These are phyloP conservation scores for Komagataella phaffii DNA, from an alignment of 805 yeast genomes.

Conservation along the genomic window DNA sequence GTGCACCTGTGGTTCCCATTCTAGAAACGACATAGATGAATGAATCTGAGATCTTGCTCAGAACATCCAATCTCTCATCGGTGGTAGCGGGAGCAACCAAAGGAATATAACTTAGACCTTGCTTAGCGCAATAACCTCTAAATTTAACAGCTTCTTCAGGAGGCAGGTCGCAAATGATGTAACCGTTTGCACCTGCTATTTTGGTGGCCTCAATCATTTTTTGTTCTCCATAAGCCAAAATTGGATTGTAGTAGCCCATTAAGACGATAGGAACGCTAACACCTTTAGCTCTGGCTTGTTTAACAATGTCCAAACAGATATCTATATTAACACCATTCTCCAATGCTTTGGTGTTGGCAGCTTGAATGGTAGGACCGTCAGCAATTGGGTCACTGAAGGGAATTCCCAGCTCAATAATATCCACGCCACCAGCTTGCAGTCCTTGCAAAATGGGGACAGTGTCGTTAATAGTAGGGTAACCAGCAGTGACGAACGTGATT, in stretches of 20 bases:
- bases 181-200: slow-evolving; percentile 89
- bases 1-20: slow-evolving; percentile 97
- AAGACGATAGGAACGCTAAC: slow-evolving; percentile 79
- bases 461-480: slow-evolving; percentile 78
- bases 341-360: slow-evolving; percentile 72
- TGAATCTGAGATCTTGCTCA: slow-evolving; percentile 84
- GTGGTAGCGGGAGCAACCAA: slow-evolving; percentile 95
- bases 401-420: slow-evolving; percentile 85
- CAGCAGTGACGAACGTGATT: slow-evolving; percentile 89
- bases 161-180: slow-evolving; percentile 88
- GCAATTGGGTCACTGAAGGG: slow-evolving; percentile 99
- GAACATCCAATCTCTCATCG: slow-evolving; percentile 67
- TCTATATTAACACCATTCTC: slow-evolving; percentile 68
- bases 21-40: slow-evolving; percentile 93
- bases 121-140: slow-evolving; percentile 53
- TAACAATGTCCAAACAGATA: slow-evolving; percentile 57
- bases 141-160: slow-evolving; percentile 94
- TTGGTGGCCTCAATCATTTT: slow-evolving; percentile 67
- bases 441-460: slow-evolving; percentile 80
- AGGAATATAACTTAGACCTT: slow-evolving; percentile 79
- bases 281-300: slow-evolving; percentile 67
- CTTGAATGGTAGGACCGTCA: slow-evolving; percentile 95
- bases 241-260: slow-evolving; percentile 98
- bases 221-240: slow-evolving; percentile 80
- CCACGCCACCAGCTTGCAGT: slow-evolving; percentile 92